phyloP scores from a whole-genome alignment of 257 asterid genomes.

The Capsicum pubescens region DNA sequence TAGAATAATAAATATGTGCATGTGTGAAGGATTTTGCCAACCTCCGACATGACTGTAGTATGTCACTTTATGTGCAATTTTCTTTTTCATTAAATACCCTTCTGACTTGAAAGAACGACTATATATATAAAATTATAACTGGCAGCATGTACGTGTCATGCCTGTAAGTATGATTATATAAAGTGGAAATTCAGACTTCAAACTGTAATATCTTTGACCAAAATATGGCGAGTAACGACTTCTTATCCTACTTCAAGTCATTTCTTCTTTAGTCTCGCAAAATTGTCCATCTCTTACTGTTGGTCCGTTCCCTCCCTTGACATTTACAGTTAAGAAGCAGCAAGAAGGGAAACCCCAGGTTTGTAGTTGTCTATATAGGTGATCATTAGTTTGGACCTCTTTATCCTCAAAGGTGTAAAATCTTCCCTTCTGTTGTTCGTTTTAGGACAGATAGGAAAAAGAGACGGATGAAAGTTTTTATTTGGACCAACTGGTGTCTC shows the following conservation, averaged over 20 bases:
- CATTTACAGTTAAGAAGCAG: not conserved
- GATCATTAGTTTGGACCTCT: not conserved
- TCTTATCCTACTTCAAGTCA: not conserved
- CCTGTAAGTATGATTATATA: not conserved
- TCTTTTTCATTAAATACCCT: not conserved
- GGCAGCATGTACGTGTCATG: not conserved
- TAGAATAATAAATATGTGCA: not conserved
- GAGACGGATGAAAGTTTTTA: not conserved
- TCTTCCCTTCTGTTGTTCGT: not conserved
- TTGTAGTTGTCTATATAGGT: not conserved
- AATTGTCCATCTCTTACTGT: not conserved
- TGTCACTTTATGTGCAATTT: not conserved
- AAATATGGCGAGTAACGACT: not conserved
- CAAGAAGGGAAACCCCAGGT: not conserved
- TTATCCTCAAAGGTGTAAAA: not conserved
- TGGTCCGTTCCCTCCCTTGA: constrained; percentile 7
- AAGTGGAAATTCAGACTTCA: not conserved
- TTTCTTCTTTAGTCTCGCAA: not conserved
- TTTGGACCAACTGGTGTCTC: not conserved
- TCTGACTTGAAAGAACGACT: not conserved
- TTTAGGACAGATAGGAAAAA: not conserved
- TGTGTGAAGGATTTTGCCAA: not conserved
- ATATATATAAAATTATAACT: not conserved
- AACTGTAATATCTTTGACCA: not conserved
- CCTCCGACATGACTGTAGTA: not conserved